Conservation (phyloP, 2,329 filamentous ascomycete genomes). For the Cytospora paraplurivora region DNA sequence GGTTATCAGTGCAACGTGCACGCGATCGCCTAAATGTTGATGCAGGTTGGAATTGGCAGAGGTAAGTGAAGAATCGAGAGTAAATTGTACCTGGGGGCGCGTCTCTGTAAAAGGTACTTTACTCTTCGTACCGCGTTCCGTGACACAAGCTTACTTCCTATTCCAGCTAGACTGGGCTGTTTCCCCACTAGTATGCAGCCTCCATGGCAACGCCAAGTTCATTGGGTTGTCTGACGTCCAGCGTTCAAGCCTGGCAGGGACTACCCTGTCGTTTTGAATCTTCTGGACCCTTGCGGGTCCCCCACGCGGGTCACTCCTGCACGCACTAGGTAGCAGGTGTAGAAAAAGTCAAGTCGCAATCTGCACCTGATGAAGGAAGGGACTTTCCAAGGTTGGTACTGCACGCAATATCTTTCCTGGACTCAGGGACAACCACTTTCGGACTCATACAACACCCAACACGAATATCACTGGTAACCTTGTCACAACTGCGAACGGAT, state of each 20-base stretch:
- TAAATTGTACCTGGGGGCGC: constrained; percentile 10
- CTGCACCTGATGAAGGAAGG: not conserved
- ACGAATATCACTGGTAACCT: not conserved
- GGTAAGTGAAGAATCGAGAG: not conserved
- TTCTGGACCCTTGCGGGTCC: not conserved
- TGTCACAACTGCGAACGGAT: not conserved
- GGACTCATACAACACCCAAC: not conserved
- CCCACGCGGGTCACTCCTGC: not conserved
- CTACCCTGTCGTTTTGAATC: not conserved
- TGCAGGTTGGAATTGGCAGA: not conserved
- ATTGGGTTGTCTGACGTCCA: not conserved
- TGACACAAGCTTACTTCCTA: constrained; percentile 16
- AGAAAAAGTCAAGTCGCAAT: constrained; percentile 17
- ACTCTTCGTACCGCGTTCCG: constrained; percentile 15
- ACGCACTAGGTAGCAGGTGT: constrained; percentile 6
- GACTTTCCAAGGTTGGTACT: too few relatives aligned
- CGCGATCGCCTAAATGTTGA: not conserved
- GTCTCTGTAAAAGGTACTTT: constrained; percentile 8
- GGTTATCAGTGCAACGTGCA: not conserved
- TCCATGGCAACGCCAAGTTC: constrained; percentile 11
- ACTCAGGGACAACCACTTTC: not conserved
- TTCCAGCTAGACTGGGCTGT: not conserved
- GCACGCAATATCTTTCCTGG: not conserved
- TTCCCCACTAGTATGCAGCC: not conserved
- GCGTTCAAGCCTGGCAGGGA: not conserved